These are phyloP conservation scores for Neurospora sp. DNA, from an alignment of 495 filamentous ascomycete genomes.

Conservation along the genomic window DNA sequence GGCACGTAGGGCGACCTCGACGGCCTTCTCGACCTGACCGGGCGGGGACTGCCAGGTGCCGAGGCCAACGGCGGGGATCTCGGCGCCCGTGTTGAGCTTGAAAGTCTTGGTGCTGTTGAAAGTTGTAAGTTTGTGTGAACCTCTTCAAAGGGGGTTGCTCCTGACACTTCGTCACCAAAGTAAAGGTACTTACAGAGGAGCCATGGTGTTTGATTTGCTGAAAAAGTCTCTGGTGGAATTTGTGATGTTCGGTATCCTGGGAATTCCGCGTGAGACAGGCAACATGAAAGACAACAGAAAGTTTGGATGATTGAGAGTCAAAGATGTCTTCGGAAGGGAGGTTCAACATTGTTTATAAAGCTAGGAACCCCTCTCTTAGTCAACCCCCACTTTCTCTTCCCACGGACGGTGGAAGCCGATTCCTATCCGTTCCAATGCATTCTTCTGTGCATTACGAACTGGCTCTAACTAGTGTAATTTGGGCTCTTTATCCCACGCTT, in stretches of 20 bases:
- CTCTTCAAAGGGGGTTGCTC: background rate
- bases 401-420: background rate
- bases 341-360: background rate
- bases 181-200: background rate
- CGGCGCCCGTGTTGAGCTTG: conserved; percentile 69
- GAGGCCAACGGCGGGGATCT: conserved; percentile 73
- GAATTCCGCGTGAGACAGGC: background rate
- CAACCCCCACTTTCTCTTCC: background rate
- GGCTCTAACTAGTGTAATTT: background rate
- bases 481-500: background rate
- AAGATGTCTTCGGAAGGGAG: background rate
- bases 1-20: conserved; percentile 61
- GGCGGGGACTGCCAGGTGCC: conserved; percentile 68
- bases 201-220: background rate
- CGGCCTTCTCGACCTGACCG: conserved; percentile 45
- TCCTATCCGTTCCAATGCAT: background rate
- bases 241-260: background rate
- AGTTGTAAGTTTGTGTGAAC: background rate
- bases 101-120: conserved; percentile 40
- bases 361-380: background rate
- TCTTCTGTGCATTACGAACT: background rate
- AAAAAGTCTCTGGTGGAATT: background rate
- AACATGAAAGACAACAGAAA: background rate
- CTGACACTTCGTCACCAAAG: background rate
- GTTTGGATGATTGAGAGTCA: background rate